phyloP scores from a whole-genome alignment of 176 grass and related monocot genomes.

The Musa acuminata region DNA sequence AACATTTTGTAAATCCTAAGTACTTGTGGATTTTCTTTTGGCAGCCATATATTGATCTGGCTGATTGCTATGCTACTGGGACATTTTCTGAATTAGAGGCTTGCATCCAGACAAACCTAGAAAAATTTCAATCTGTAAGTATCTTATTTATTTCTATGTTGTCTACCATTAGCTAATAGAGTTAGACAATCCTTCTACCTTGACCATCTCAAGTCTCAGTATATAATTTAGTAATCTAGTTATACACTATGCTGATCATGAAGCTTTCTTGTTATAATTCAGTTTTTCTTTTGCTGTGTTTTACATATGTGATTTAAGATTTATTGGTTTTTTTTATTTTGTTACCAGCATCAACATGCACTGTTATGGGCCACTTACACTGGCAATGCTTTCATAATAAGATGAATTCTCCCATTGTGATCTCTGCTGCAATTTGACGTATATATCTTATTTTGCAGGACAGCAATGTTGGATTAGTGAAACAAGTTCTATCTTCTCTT shows the following conservation, averaged over 20 bases:
- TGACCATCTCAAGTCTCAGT: not conserved
- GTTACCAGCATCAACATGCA: not conserved
- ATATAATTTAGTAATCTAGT: not conserved
- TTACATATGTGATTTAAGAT: not conserved
- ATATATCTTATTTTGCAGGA: slow-evolving; percentile 43
- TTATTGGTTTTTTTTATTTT: slow-evolving; percentile 1
- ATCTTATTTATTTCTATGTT: slow-evolving; percentile 11
- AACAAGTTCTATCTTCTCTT: slow-evolving; percentile 88
- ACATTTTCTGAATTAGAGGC: slow-evolving; percentile 49
- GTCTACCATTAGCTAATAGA: not conserved
- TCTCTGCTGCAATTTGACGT: not conserved
- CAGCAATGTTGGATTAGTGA: slow-evolving; percentile 84
- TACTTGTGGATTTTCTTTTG: not conserved
- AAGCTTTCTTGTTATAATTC: not conserved
- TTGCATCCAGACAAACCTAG: slow-evolving; percentile 54
- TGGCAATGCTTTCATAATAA: not conserved
- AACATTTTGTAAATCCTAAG: not conserved
- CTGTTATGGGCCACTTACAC: not conserved
- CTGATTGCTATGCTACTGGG: slow-evolving; percentile 48
- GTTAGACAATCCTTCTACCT: not conserved
- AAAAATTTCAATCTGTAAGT: slow-evolving; percentile 71
- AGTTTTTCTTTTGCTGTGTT: not conserved
- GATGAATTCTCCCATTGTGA: not conserved
- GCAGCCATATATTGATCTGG: slow-evolving; percentile 66
- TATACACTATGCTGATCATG: not conserved